Evolutionary conservation across 495 filamentous ascomycete species (phyloP).

Genomic region (Coniosporium apollinis): DNA sequence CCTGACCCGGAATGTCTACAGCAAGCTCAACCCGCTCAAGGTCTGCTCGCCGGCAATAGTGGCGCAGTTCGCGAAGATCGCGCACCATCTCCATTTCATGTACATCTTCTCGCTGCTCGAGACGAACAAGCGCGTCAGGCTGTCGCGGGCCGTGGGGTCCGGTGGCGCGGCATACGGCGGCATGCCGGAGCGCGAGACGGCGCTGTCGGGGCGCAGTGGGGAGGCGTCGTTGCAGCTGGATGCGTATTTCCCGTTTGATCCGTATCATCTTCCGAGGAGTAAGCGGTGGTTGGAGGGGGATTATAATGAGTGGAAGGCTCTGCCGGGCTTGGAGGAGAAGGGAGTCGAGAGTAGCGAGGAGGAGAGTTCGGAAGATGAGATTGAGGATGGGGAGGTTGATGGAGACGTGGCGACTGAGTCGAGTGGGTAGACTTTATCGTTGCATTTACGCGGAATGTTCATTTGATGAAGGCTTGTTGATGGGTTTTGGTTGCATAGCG

Average conservation of each 20-base stretch:
- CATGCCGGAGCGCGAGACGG: constrained; percentile 49
- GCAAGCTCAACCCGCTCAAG: constrained; percentile 83
- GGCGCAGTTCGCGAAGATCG: constrained; percentile 72
- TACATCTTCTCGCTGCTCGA: constrained; percentile 80
- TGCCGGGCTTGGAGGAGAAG: constrained; percentile 50
- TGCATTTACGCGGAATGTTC: too few species aligned
- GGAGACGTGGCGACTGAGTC: background rate
- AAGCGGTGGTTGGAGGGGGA: constrained; percentile 71
- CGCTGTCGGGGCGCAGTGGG: constrained; percentile 35
- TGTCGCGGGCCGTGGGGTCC: constrained; percentile 32
- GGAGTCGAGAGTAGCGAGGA: constrained; percentile 30
- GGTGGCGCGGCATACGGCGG: constrained; percentile 22
- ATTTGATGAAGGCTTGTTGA: too few species aligned
- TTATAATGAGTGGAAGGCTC: constrained; percentile 68
- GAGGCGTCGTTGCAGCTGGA: constrained; percentile 66
- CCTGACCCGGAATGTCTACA: constrained; percentile 59
- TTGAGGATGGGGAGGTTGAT: constrained; percentile 1
- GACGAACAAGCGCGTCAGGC: constrained; percentile 70
- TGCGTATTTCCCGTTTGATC: constrained; percentile 93
- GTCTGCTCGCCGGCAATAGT: constrained; percentile 91
- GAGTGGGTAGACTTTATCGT: background rate
- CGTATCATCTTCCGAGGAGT: constrained; percentile 72
- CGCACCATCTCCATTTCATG: constrained; percentile 66
- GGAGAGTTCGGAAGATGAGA: constrained; percentile 11
- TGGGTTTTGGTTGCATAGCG: too few species aligned